Evolutionary conservation across 305 asterid genomes (phyloP).

Genomic region (Vinca major): DNA sequence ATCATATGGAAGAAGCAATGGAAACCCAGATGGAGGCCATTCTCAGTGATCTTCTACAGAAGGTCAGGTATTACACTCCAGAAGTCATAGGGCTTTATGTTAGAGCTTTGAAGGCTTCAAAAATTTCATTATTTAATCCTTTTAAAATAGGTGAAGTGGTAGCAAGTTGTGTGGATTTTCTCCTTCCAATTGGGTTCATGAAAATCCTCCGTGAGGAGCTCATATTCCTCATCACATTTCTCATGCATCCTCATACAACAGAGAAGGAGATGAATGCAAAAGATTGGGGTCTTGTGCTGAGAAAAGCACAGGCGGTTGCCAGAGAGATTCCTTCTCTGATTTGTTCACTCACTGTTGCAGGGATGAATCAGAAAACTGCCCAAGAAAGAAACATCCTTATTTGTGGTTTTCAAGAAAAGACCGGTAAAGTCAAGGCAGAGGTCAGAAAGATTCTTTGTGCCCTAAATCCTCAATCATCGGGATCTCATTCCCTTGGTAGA

Average conservation of each 20-base stretch:
- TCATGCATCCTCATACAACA: background rate
- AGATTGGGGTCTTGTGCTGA: background rate
- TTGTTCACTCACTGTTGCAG: background rate
- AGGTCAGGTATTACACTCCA: background rate
- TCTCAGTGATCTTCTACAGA: background rate
- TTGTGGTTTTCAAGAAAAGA: background rate
- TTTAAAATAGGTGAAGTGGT: background rate
- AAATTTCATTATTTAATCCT: background rate
- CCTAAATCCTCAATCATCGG: background rate
- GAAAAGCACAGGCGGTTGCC: background rate
- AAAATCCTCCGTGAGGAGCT: background rate
- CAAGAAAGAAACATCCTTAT: background rate
- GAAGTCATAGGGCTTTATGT: background rate
- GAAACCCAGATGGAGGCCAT: no score
- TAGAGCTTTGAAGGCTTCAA: background rate
- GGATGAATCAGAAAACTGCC: background rate
- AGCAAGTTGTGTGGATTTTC: background rate
- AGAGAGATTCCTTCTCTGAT: background rate
- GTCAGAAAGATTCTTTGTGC: background rate
- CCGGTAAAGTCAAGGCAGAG: background rate
- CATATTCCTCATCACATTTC: background rate
- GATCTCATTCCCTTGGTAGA: background rate
- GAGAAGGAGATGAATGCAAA: background rate
- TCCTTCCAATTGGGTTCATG: background rate
- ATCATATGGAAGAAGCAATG: background rate